These are phyloP conservation scores for Daphne laureola DNA, from an alignment of 441 rosid genomes.

Conservation along the genomic window DNA sequence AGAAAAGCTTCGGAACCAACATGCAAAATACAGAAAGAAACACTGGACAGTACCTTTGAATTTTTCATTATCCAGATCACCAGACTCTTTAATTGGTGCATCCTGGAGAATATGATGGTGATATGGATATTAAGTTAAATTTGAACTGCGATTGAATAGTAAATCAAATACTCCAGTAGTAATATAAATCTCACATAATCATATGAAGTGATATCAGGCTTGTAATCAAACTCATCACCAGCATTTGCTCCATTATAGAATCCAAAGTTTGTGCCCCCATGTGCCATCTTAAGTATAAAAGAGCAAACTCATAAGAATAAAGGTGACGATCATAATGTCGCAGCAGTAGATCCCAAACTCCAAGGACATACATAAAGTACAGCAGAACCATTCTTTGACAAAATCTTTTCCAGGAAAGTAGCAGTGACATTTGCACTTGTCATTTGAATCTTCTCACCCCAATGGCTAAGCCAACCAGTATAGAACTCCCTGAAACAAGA, in stretches of 20 bases:
- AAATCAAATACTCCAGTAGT: not conserved
- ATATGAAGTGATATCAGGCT: conserved; percentile 92
- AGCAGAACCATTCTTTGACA: conserved; percentile 78
- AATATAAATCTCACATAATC: conserved; percentile 57
- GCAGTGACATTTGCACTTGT: conserved; percentile 71
- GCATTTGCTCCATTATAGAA: conserved; percentile 94
- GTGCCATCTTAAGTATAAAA: conserved; percentile 70
- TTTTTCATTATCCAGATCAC: conserved; percentile 73
- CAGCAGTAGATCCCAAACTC: conserved; percentile 9
- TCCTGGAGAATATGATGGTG: conserved; percentile 41
- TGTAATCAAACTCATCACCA: conserved; percentile 61
- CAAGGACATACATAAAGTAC: conserved; percentile 74
- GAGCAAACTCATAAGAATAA: conserved; percentile 4
- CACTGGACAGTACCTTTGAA: conserved; percentile 45
- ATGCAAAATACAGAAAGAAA: conserved; percentile 5
- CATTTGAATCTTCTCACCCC: conserved; percentile 76
- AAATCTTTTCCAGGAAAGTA: conserved; percentile 58
- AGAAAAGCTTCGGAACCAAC: too few relatives aligned
- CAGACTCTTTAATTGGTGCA: conserved; percentile 88
- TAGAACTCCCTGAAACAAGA: conserved; percentile 70
- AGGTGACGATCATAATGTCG: conserved; percentile 6
- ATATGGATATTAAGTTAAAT: conserved; percentile 12
- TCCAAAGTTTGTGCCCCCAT: conserved; percentile 97
- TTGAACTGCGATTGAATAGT: conserved; percentile 5
- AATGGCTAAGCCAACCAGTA: conserved; percentile 97